Percentiles rank a stretch among this genome's conserved stretches.
Evolutionary conservation across 345 rosid species (phyloP).

Genomic region (Fremontodendron californicum): DNA sequence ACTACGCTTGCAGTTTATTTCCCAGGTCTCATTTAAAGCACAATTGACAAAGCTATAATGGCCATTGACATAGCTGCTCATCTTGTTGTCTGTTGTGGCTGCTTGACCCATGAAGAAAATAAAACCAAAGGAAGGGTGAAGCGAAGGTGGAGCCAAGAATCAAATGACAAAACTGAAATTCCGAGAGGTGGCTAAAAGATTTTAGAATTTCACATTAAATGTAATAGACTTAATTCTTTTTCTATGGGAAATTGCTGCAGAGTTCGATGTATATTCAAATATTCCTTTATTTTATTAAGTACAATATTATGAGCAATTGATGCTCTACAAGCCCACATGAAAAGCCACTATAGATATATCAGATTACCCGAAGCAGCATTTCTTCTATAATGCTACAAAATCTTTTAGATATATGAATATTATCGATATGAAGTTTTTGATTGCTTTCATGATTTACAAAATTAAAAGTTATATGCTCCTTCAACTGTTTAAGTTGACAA

Average conservation of each 20-base stretch:
- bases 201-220: too few species aligned
- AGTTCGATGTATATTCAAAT: background rate
- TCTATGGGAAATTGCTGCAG: background rate
- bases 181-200: background rate
- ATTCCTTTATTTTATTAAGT: background rate
- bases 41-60: background rate
- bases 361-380: conserved; percentile 6
- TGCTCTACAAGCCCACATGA: background rate
- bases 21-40: background rate
- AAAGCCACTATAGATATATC: background rate
- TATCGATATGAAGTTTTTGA: background rate
- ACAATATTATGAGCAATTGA: background rate
- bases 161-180: too few species aligned
- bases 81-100: background rate
- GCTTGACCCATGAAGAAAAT: background rate
- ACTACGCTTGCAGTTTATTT: background rate
- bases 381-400: background rate
- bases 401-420: background rate
- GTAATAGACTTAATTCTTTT: background rate
- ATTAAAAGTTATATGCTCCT: background rate
- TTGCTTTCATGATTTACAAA: background rate
- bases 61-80: background rate
- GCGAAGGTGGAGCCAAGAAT: background rate
- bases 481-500: background rate
- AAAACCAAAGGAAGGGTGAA: too few species aligned